Base-by-base conservation (phyloP, 768 basidiomycete species). In the Suillus lakei region DNA sequence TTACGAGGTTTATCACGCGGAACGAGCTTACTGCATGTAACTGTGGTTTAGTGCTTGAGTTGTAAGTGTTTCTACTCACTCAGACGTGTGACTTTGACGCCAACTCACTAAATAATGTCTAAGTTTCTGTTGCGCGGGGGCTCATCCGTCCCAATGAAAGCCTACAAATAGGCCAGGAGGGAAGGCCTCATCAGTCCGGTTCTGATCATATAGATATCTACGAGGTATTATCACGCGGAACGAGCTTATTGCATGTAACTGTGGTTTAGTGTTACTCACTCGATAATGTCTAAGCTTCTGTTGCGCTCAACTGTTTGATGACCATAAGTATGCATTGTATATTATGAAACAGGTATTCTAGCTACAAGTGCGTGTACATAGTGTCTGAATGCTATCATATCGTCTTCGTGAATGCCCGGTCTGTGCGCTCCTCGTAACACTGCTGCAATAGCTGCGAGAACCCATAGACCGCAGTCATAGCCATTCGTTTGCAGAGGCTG, bases 371-470 rank as follows among this genome's bases (percentile, higher is more conserved):
- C 8, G 16, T 1, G 18, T 39, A 70, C 56, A 44, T 64, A 63
- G 21, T 64, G 56, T 38, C 65, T 48, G n/a, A 70, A 60, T 5
- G 39, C 9, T 26, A 39, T 21, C 48, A 62, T 69, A 23, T 73
- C 65, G 7, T 60, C 34, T 56, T 74, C 67, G 15, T n/a, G 3
- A 21, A 72, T 38, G 9, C 56, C 62, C 1, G 71, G 56, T 18
- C 43, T 1, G 21, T 67, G 54, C 30, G 39, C 60, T 5, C 58
- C 58, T 10, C 34, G 2, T 10, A 64, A 16, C 5, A 64, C 26
- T 4, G 48, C 56, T 9, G 46, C 30, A 18, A 60, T 60, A 4
- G 30, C 56, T 7, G 63, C 28, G 10, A 64, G 56, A 1, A 64
- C 56, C 58, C 63, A 64, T 16, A 64, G 12, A 3, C 63, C 46